Evolutionary conservation across 306 rosid genomes (phyloP).

Genomic region (Prunus mume): DNA sequence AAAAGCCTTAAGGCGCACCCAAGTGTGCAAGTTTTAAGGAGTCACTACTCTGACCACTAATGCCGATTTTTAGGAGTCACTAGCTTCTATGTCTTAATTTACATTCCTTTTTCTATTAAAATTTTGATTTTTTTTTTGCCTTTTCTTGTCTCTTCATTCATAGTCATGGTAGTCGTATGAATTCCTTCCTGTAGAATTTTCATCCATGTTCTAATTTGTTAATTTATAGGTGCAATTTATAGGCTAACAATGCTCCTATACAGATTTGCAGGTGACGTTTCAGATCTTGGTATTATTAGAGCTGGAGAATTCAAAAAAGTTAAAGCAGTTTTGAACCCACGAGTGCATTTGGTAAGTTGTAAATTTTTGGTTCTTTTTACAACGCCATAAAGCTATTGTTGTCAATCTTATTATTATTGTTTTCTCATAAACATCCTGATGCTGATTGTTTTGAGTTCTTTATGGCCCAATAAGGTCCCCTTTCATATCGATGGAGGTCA

Average conservation of each 20-base stretch:
- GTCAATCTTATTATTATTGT: slow-evolving; percentile 5
- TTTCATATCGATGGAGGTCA: slow-evolving; percentile 80
- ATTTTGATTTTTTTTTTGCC: not conserved
- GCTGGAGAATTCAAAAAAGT: slow-evolving; percentile 63
- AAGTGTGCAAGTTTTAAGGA: not conserved
- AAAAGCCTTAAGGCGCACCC: not conserved
- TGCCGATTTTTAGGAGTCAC: not conserved
- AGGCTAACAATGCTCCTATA: slow-evolving; percentile 22
- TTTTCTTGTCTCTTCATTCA: not conserved
- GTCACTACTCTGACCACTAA: not conserved
- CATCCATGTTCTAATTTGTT: not conserved
- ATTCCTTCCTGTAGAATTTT: not conserved
- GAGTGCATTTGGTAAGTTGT: slow-evolving; percentile 77
- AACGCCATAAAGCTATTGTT: not conserved
- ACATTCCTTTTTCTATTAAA: not conserved
- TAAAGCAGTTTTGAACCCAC: slow-evolving; percentile 65
- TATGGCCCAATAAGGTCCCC: slow-evolving; percentile 58
- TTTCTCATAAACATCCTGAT: slow-evolving; percentile 6
- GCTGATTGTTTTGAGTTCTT: slow-evolving; percentile 25
- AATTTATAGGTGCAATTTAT: not conserved
- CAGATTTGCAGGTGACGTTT: slow-evolving; percentile 95
- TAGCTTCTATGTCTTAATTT: not conserved
- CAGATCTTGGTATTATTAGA: slow-evolving; percentile 86
- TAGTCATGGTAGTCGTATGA: not conserved
- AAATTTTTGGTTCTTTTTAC: slow-evolving; percentile 12